phyloP scores from a whole-genome alignment of 2,329 filamentous ascomycete species.

The Aschersonia sp. region DNA sequence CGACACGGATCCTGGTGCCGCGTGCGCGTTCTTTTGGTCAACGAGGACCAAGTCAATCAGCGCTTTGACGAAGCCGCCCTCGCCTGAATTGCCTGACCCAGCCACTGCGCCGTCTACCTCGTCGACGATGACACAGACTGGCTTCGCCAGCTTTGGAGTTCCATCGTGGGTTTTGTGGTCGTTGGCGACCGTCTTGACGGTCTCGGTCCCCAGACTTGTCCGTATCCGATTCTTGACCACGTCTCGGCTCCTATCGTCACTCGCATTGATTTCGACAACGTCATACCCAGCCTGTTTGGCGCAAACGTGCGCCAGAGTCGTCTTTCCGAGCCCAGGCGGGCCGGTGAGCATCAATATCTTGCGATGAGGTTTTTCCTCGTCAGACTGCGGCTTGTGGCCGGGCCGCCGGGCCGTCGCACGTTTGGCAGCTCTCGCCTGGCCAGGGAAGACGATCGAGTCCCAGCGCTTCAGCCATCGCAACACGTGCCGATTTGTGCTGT shows the following conservation, averaged over 20 bases:
- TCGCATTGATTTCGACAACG: constrained; percentile 93
- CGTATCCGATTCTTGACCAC: constrained; percentile 86
- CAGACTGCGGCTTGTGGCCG: constrained; percentile 25
- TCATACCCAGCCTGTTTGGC: constrained; percentile 93
- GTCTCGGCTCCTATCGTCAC: constrained; percentile 79
- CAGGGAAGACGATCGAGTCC: constrained; percentile 87
- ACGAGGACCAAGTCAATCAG: constrained; percentile 77
- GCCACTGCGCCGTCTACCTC: constrained; percentile 91
- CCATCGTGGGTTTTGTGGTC: constrained; percentile 34
- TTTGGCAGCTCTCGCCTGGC: constrained; percentile 44
- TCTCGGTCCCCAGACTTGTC: constrained; percentile 88
- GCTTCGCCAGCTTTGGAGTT: constrained; percentile 59
- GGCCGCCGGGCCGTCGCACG: constrained; percentile 26
- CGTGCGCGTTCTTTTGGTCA: constrained; percentile 62
- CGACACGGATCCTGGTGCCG: constrained; percentile 10
- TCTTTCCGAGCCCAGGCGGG: constrained; percentile 88
- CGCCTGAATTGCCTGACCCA: constrained; percentile 61
- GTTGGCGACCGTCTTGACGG: constrained; percentile 63
- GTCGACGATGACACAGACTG: constrained; percentile 87
- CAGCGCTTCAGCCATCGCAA: constrained; percentile 88
- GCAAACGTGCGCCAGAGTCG: constrained; percentile 90
- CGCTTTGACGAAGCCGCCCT: constrained; percentile 91
- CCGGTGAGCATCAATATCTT: constrained; percentile 87
- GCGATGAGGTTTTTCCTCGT: constrained; percentile 63
- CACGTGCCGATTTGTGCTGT: constrained; percentile 81